Conservation (phyloP, 176 grass and related monocot genomes). For the Carex kokanica region DNA sequence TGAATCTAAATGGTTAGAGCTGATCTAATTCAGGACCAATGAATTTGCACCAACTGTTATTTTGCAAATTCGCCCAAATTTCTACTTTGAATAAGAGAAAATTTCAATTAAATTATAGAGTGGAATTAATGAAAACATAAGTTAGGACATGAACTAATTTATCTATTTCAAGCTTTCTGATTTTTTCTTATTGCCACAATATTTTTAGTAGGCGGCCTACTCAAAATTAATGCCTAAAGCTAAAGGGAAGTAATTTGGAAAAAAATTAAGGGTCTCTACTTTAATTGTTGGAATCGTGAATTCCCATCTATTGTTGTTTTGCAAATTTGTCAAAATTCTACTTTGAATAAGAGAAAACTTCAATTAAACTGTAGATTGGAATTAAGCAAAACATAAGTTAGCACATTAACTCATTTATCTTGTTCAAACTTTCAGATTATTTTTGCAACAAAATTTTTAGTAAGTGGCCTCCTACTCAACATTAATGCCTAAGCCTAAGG, state of each 20-base stretch:
- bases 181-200: too few relatives aligned
- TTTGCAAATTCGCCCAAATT: too few relatives aligned
- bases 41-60: too few relatives aligned
- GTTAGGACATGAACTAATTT: background rate
- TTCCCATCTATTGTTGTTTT: too few relatives aligned
- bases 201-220: too few relatives aligned
- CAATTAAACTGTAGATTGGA: background rate
- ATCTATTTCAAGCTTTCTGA: background rate
- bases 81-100: background rate
- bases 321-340: background rate
- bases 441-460: too few relatives aligned
- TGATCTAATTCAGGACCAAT: too few relatives aligned
- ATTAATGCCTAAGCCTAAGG: background rate
- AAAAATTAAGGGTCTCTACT: background rate
- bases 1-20: too few relatives aligned
- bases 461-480: too few relatives aligned
- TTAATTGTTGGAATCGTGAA: too few relatives aligned
- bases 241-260: background rate
- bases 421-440: background rate
- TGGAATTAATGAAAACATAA: background rate
- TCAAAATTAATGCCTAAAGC: background rate
- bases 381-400: background rate
- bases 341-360: background rate
- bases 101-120: background rate
- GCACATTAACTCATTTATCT: background rate